Evolutionary conservation across 1,284 basidiomycete species (phyloP), one percentile per base, ranked within the genome.

Genomic region (Cystobasidiaceae sp.): DNA sequence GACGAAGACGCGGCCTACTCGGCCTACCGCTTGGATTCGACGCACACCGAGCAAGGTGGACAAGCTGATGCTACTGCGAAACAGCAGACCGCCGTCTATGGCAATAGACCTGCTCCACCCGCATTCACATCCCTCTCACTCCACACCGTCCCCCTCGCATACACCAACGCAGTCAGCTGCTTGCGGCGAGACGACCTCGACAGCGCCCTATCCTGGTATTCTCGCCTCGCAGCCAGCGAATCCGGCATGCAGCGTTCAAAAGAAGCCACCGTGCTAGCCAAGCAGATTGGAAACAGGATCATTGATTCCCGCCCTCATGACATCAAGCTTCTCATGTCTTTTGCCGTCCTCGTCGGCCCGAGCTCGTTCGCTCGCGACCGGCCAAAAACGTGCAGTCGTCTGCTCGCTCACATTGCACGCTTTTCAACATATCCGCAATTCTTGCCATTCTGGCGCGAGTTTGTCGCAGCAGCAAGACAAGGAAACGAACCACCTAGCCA

Each of bases 1-100:
- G 61, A 64, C 19, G 51, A 55, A 45, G 45, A 46, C 13, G 45
- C 28, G 15, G 32, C 30, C 4, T 51, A 64, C 27, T 64, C 55
- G 25, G 27, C 23, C 46, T 8, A 4, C 30, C 6, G 19, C 44
- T 9, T 23, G 33, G 17, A 30, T 8, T 6, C 30, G 4, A 17
- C 44, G 7, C 32, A 27, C 7, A 15, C 21, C 9, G 25, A 7
- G 3, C 11, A n/a, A 39, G n/a, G 37, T n/a, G n/a, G n/a, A n/a
- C n/a, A n/a, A n/a, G n/a, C n/a, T n/a, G n/a, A n/a, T n/a, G n/a
- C n/a, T n/a, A n/a, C n/a, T n/a, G n/a, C n/a, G n/a, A n/a, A n/a
- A n/a, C n/a, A n/a, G n/a, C n/a, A n/a, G n/a, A n/a, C n/a, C n/a
- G n/a, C n/a, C n/a, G n/a, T n/a, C n/a, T n/a, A n/a, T n/a, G n/a